Percentiles rank a stretch among this genome's conserved stretches.
Evolutionary conservation across 2,329 filamentous ascomycete genomes (phyloP).

Genomic region (Aureobasidium zeae): DNA sequence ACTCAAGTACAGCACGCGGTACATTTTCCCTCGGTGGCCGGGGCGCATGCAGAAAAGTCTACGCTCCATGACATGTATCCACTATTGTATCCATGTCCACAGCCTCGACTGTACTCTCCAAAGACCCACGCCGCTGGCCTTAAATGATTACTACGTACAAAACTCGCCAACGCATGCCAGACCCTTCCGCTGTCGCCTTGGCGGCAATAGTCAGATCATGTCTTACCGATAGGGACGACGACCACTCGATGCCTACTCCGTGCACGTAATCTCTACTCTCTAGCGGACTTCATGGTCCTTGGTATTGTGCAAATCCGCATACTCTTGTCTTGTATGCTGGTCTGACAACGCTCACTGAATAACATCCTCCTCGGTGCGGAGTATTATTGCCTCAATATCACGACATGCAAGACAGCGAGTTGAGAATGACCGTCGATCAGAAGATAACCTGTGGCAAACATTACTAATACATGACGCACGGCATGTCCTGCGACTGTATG

Average conservation of each 20-base stretch:
- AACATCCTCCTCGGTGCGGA: background rate
- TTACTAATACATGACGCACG: too few relatives aligned
- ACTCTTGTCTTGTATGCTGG: background rate
- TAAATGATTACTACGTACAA: background rate
- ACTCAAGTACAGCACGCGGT: conserved; percentile 1
- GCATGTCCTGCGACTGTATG: too few relatives aligned
- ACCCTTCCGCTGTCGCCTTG: background rate
- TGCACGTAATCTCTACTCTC: too few relatives aligned
- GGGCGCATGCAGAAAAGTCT: background rate
- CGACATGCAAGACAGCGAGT: conserved; percentile 1
- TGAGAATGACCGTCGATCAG: background rate
- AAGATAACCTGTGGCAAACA: too few relatives aligned
- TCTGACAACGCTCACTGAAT: background rate
- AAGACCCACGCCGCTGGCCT: background rate
- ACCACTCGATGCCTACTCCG: background rate
- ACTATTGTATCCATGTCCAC: background rate
- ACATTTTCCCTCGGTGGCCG: background rate
- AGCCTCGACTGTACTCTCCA: conserved; percentile 1
- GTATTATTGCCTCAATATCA: background rate
- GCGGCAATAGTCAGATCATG: conserved; percentile 6
- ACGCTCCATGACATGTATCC: conserved; percentile 4
- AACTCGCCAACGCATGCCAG: background rate
- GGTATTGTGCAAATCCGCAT: background rate
- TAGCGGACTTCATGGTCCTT: background rate
- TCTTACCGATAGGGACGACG: conserved; percentile 1